Evolutionary conservation across 257 asterid genomes (phyloP), one percentile per base, ranked within the genome.

Genomic region (Capsicum chinense): DNA sequence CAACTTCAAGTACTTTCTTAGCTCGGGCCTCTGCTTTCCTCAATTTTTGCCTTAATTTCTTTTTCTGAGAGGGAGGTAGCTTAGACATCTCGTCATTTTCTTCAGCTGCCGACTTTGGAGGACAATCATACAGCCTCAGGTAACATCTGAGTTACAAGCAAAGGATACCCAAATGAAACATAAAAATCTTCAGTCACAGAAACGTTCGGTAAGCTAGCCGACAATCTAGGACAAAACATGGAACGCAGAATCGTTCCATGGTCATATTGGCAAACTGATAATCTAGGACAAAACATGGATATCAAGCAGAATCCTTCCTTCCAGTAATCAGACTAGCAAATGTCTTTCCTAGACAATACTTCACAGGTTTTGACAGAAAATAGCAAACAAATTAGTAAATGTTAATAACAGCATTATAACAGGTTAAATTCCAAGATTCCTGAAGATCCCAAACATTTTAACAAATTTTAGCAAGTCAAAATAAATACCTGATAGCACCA

Each of bases 21-120:
- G 99, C 98, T 83, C 97, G 94, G 67, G 98, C 98, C 90, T 95
- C 98, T 54, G 99, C 98, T 88, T 95, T 97, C 91, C 95, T 92
- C 88, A 92, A 97, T 85, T 92, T 97, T 89, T 97, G 98, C 88
- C 92, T 93, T 90, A 97, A 86, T 88, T 97, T 97, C 94, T 93
- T 97, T 86, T 94, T 95, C 91, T 97, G 99, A 81, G 98, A 89
- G 81, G 98, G 89, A 52, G 94, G 91, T 90, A 97, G 85, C 91
- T 92, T 97, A 26, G 97, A 92, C 88, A 90, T 90, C 86, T 92
- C 98, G 56, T 95, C 95, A 60, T 97, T 97, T 86, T 97, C 99
- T 87, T 97, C 98, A 19, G 92, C 87, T 54, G 93, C 88, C 62
- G 97, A 91, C 90, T 97, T 97, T 71, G 93, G 79, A 84, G 98